These are phyloP conservation scores for Cryptococcus wingfieldii DNA, from an alignment of 1,284 basidiomycete species.

Conservation along the genomic window DNA sequence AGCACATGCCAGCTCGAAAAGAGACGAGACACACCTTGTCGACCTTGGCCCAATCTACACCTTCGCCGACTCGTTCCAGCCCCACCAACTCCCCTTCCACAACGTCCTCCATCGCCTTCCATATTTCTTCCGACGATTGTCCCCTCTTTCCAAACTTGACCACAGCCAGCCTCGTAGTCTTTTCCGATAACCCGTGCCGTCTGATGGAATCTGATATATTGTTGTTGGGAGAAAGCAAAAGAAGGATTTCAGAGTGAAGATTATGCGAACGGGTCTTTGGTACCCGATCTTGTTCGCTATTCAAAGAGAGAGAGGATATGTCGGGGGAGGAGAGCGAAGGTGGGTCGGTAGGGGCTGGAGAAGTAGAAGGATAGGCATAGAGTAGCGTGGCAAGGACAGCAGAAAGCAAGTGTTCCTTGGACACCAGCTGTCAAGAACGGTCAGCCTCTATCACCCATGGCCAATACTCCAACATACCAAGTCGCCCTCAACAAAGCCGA, in stretches of 20 bases:
- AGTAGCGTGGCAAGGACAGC: constrained; percentile 75
- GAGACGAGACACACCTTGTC: constrained; percentile 64
- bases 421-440: constrained; percentile 33
- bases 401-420: constrained; percentile 63
- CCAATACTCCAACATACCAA: constrained; percentile 48
- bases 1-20: neutral
- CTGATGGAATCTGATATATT: constrained; percentile 84
- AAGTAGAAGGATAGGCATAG: constrained; percentile 50
- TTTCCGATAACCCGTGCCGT: constrained; percentile 73
- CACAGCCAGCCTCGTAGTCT: constrained; percentile 64
- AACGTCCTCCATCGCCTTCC: constrained; percentile 51
- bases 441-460: neutral
- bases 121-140: constrained; percentile 21
- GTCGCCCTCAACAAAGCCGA: constrained; percentile 77
- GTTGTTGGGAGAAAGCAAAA: constrained; percentile 74
- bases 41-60: constrained; percentile 61
- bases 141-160: constrained; percentile 61
- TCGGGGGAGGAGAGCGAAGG: neutral
- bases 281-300: constrained; percentile 4
- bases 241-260: constrained; percentile 73
- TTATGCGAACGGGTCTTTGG: constrained; percentile 41
- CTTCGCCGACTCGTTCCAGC: constrained; percentile 17
- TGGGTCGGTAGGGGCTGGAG: constrained; percentile 1
- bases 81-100: constrained; percentile 25
- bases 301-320: neutral